Conservation (phyloP, 1,139 yeast genomes). For the Geotrichum klebahnii region DNA sequence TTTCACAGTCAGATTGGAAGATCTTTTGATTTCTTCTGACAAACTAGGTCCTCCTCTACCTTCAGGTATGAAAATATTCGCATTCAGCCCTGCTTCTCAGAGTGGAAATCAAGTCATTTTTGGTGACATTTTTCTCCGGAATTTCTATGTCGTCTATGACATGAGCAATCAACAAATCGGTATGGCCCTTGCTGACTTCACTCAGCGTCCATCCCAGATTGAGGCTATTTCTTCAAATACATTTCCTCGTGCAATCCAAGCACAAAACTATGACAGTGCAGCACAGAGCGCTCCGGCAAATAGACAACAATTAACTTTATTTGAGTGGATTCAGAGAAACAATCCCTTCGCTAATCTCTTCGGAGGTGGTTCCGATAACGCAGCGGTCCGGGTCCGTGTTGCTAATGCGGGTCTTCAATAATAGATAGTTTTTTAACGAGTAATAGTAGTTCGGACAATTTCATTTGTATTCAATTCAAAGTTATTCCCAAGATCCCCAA, state of each 20-base stretch:
- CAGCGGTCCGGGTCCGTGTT: neutral
- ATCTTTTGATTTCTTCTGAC: slow-evolving; percentile 26
- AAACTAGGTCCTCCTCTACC: slow-evolving; percentile 25
- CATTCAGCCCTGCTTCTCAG: slow-evolving; percentile 27
- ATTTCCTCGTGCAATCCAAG: slow-evolving; percentile 22
- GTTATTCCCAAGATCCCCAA: too few relatives aligned
- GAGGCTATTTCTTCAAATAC: slow-evolving; percentile 23
- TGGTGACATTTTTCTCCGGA: slow-evolving; percentile 34
- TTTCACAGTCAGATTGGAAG: slow-evolving; percentile 23
- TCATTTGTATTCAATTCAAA: neutral
- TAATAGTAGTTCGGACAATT: neutral
- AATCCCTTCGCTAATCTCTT: slow-evolving; percentile 5
- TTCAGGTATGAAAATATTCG: slow-evolving; percentile 25
- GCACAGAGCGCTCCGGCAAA: too few relatives aligned
- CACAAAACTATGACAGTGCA: slow-evolving; percentile 7
- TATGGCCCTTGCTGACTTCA: slow-evolving; percentile 29
- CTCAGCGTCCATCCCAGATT: slow-evolving; percentile 14
- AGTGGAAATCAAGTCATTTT: slow-evolving; percentile 26
- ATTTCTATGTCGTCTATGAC: slow-evolving; percentile 33
- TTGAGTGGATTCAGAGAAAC: slow-evolving; percentile 1
- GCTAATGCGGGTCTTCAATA: neutral
- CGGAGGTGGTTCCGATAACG: neutral
- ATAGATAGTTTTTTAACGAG: neutral
- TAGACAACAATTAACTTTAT: too few relatives aligned
- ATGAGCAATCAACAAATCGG: slow-evolving; percentile 29